Base-by-base conservation (phyloP, 495 filamentous ascomycete species). In the Peziza echinospora region DNA sequence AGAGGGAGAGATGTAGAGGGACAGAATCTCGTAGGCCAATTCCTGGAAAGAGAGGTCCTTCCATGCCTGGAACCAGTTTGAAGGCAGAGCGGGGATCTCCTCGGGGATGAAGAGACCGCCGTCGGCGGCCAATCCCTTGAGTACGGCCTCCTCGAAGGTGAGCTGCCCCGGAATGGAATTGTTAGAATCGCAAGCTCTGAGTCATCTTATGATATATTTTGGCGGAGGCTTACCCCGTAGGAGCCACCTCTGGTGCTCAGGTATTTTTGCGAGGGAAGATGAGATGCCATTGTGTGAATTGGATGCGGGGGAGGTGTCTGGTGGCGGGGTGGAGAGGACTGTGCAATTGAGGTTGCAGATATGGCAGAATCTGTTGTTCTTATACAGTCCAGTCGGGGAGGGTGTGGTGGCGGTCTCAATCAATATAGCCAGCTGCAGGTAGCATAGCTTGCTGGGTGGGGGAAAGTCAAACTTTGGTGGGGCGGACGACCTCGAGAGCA, bases 61-160 rank as follows among this genome's bases (percentile, higher is more conserved):
- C 87, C 86, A 96, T 52, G 65, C 64, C 44, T 69, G 58, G 55
- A 63, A 55, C 80, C 82, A 86, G 57, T 77, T 62, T 21, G 57
- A 47, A 30, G 73, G 69, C 17, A 80, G 66, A 6, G 61, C 51
- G 22, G 84, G 87, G 44, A 93, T 74, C 45, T 80, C 71, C 59
- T 93, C 74, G 16, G 87, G 87, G 28, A 93, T 72, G 65, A 87
- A 93, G 42, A 96, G 77, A 23, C 87, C 87, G 24, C 82, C 82
- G 56, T 94, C 86, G 2, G 75, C 62, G 22, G 87, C 85, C 26
- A 96, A 76, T 22, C 87, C 87, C 61, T 94, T 89, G 49, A 96
- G 65, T 23, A 93, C 86, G 28, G 84, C 83, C 21, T 78, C 71
- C 62, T 93, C 86, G 60, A 96, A 96, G 41, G 85, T 83, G 49